phyloP scores from a whole-genome alignment of 1,139 yeast genomes.

The Geotrichum siamense region DNA sequence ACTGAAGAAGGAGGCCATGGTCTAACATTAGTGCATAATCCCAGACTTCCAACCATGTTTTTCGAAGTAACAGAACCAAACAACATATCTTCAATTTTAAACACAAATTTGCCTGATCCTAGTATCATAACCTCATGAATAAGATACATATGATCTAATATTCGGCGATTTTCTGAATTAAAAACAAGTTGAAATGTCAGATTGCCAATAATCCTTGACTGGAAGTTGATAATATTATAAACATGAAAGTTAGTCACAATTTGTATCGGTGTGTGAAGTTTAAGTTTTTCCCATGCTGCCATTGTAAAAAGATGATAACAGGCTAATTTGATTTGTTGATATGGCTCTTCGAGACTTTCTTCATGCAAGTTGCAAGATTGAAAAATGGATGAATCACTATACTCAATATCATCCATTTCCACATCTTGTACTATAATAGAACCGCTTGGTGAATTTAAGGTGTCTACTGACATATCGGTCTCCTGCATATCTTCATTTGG shows the following conservation, averaged over 20 bases:
- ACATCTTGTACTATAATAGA: background rate
- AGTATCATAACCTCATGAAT: constrained; percentile 14
- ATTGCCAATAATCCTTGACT: constrained; percentile 12
- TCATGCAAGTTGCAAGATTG: background rate
- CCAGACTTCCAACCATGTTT: constrained; percentile 3
- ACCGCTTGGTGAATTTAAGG: background rate
- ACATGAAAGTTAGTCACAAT: constrained; percentile 9
- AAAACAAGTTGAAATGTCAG: constrained; percentile 13
- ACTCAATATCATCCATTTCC: background rate
- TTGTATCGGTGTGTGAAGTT: background rate
- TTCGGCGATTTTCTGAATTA: constrained; percentile 2
- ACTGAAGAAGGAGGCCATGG: constrained; percentile 17
- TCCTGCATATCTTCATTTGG: background rate
- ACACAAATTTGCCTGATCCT: constrained; percentile 15
- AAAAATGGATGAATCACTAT: background rate
- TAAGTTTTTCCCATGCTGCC: background rate
- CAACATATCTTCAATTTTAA: constrained; percentile 14
- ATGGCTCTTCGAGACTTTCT: background rate
- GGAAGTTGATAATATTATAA: constrained; percentile 8
- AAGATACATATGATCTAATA: constrained; percentile 15
- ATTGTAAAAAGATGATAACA: constrained; percentile 7
- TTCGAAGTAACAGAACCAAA: constrained; percentile 13
- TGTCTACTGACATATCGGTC: constrained; percentile 4
- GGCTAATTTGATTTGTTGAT: constrained; percentile 1
- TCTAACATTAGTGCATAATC: constrained; percentile 6